These are phyloP conservation scores for Chlorencoelia australis DNA, from an alignment of 2,329 filamentous ascomycete genomes.

Conservation along the genomic window DNA sequence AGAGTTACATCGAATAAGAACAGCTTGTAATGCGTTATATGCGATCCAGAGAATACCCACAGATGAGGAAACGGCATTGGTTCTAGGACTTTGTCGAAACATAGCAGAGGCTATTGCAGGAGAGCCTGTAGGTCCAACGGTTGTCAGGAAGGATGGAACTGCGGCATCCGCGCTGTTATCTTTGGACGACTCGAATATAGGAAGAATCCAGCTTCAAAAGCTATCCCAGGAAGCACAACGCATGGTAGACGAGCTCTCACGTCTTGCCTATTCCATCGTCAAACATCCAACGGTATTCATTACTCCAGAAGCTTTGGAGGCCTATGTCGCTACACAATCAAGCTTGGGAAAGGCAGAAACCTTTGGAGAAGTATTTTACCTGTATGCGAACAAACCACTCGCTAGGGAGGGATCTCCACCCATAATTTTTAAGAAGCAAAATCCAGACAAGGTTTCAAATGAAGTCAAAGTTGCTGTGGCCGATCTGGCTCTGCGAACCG, in stretches of 20 bases:
- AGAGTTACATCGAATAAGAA: conserved; percentile 14
- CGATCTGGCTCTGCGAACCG: conserved; percentile 64
- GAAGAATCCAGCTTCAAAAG: conserved; percentile 12
- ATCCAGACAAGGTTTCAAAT: conserved; percentile 57
- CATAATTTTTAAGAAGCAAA: conserved; percentile 49
- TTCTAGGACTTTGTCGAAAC: conserved; percentile 16
- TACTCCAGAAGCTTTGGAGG: conserved; percentile 57
- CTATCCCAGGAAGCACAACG: conserved; percentile 10
- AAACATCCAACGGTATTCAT: conserved; percentile 71
- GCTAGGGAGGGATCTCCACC: conserved; percentile 50
- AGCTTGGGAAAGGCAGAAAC: conserved; percentile 63
- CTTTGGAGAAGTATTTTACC: conserved; percentile 67
- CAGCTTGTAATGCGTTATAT: conserved; percentile 13
- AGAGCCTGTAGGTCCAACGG: conserved; percentile 12
- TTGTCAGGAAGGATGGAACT: conserved; percentile 13
- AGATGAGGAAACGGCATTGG: conserved; percentile 14
- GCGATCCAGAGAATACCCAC: conserved; percentile 13
- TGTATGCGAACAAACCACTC: conserved; percentile 76
- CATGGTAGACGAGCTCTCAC: conserved; percentile 40
- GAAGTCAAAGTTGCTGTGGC: conserved; percentile 65
- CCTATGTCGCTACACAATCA: conserved; percentile 69
- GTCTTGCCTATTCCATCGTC: conserved; percentile 59
- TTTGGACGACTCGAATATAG: conserved; percentile 26
- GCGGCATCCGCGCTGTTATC: conserved; percentile 46
- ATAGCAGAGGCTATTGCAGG: conserved; percentile 17